These are phyloP conservation scores for Penicillium sp. DNA, from an alignment of 2,329 filamentous ascomycete species.

Conservation along the genomic window DNA sequence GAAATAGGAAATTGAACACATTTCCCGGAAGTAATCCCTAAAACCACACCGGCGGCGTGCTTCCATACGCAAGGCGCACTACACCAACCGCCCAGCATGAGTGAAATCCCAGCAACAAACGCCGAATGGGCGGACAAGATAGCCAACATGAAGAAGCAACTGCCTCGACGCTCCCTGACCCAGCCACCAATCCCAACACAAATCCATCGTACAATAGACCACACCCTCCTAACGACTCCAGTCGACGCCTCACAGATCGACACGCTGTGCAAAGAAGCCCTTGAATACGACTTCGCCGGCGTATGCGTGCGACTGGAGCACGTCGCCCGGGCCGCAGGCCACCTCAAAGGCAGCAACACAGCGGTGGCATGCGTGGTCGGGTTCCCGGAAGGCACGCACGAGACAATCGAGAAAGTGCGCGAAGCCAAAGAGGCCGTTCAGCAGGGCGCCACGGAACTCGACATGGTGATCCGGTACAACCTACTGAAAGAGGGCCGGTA, in stretches of 20 bases:
- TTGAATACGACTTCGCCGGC: constrained; percentile 36
- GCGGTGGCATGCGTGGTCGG: constrained; percentile 51
- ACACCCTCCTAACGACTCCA: constrained; percentile 37
- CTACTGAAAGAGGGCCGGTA: constrained; percentile 42
- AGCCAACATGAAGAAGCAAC: constrained; percentile 18
- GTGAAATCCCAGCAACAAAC: constrained; percentile 24
- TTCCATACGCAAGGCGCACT: neutral
- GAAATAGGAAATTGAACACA: neutral
- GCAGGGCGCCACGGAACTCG: constrained; percentile 49
- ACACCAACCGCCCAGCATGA: constrained; percentile 14
- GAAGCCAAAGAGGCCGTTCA: constrained; percentile 45
- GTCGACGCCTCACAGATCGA: constrained; percentile 44
- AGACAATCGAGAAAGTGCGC: constrained; percentile 43
- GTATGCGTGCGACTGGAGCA: constrained; percentile 51
- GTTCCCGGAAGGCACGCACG: constrained; percentile 52
- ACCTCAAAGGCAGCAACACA: constrained; percentile 40
- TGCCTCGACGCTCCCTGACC: constrained; percentile 21
- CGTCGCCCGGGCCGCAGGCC: constrained; percentile 44
- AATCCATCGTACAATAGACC: constrained; percentile 35
- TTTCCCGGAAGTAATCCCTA: neutral
- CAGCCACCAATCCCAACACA: constrained; percentile 20
- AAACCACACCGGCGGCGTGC: neutral
- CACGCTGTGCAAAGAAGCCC: constrained; percentile 48
- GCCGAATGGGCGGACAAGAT: constrained; percentile 30
- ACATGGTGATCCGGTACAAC: constrained; percentile 51